These are phyloP conservation scores for Aspergillus saccharolyticus DNA, from an alignment of 495 filamentous ascomycete species.

Conservation along the genomic window DNA sequence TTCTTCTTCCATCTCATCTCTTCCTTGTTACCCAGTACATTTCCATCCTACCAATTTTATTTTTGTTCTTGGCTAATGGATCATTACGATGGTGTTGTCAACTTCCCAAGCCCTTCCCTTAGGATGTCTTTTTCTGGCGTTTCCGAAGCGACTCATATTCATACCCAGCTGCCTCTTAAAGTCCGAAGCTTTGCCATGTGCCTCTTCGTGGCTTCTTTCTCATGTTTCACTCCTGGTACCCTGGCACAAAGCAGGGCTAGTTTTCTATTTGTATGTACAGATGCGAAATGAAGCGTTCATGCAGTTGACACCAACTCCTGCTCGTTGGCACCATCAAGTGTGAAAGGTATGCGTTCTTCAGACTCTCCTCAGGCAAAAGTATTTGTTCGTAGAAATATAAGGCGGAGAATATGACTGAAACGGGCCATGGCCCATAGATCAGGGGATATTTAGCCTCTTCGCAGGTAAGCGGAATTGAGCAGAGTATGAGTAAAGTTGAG, in stretches of 20 bases:
- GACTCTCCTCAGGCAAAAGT: not conserved
- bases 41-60: not conserved
- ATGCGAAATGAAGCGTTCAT: not conserved
- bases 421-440: too few relatives aligned
- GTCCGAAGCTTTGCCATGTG: not conserved
- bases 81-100: not conserved
- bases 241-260: not conserved
- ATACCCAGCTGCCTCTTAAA: slow-evolving; percentile 1
- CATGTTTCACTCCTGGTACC: not conserved
- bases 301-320: not conserved
- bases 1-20: not conserved
- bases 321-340: too few relatives aligned
- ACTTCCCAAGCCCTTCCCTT: not conserved
- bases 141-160: not conserved
- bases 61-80: slow-evolving; percentile 2
- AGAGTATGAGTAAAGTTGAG: too few relatives aligned
- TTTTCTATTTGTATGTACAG: slow-evolving; percentile 1
- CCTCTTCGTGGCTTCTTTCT: not conserved
- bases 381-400: too few relatives aligned
- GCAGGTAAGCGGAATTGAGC: too few relatives aligned
- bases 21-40: not conserved
- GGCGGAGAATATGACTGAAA: too few relatives aligned
- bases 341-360: not conserved
- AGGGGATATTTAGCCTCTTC: too few relatives aligned
- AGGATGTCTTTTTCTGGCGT: not conserved